These are phyloP conservation scores for Polyporus arcularius DNA, from an alignment of 768 basidiomycete genomes.

Conservation along the genomic window DNA sequence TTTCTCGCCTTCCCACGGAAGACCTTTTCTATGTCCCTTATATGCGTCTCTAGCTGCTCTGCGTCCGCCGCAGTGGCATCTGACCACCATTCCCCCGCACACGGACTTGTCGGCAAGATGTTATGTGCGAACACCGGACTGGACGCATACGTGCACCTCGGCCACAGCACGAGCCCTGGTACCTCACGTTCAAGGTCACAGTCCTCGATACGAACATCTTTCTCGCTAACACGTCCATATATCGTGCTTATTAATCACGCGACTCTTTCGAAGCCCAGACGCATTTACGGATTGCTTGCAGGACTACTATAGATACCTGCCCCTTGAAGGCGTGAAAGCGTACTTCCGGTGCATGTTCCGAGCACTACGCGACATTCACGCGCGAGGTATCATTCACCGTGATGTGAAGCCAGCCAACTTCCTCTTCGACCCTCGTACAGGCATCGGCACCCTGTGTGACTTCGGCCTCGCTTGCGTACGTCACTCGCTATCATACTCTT, in stretches of 20 bases:
- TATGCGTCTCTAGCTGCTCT: too few species aligned
- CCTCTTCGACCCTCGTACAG: constrained; percentile 83
- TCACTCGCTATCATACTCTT: constrained; percentile 6
- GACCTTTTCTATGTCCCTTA: too few species aligned
- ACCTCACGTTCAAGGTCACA: too few species aligned
- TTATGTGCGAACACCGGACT: too few species aligned
- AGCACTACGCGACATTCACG: constrained; percentile 86
- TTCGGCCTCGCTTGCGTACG: constrained; percentile 94
- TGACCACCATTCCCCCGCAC: too few species aligned
- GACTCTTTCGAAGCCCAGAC: neutral
- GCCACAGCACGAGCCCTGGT: too few species aligned
- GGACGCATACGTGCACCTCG: too few species aligned
- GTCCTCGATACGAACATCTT: too few species aligned
- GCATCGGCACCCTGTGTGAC: constrained; percentile 86
- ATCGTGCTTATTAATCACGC: too few species aligned
- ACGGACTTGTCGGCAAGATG: too few species aligned
- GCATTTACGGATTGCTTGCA: constrained; percentile 29
- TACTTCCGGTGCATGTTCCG: constrained; percentile 93
- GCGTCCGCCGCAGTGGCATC: too few species aligned
- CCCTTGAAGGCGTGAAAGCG: constrained; percentile 74
- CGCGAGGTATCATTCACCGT: constrained; percentile 86
- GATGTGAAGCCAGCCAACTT: constrained; percentile 99
- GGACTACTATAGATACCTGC: constrained; percentile 78
- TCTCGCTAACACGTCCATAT: too few species aligned
- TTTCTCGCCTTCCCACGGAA: neutral